Conservation (phyloP, 805 yeast genomes). For the Wickerhamiella cacticola region DNA sequence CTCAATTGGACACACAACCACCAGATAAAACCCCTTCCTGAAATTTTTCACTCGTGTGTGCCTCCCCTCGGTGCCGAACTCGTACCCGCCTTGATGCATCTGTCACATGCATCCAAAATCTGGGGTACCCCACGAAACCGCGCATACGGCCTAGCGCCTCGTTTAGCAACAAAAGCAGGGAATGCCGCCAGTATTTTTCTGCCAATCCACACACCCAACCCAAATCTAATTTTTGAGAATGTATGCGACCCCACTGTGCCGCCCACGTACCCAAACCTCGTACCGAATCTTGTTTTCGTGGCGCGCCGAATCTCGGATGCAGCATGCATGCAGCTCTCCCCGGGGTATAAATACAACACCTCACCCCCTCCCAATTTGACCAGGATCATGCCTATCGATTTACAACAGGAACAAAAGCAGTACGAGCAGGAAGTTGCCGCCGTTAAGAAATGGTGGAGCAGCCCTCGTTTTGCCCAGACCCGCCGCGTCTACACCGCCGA, state of each 20-base stretch:
- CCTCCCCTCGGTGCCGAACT: not conserved
- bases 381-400: conserved; percentile 32
- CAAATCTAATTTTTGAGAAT: too few relatives aligned
- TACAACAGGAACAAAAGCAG: conserved; percentile 48
- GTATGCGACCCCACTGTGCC: not conserved
- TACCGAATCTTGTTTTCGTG: not conserved
- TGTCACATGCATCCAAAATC: conserved; percentile 8
- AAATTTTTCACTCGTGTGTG: not conserved
- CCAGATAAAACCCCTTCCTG: not conserved
- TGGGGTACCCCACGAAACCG: conserved; percentile 6
- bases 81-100: not conserved
- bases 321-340: conserved; percentile 1
- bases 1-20: not conserved
- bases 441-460: conserved; percentile 81
- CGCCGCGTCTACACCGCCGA: conserved; percentile 80
- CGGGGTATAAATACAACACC: conserved; percentile 1
- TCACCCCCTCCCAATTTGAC: not conserved
- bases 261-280: not conserved
- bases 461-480: conserved; percentile 83
- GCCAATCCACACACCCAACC: too few relatives aligned
- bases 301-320: conserved; percentile 7
- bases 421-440: conserved; percentile 60
- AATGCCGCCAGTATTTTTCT: too few relatives aligned
- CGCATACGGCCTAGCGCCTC: too few relatives aligned
- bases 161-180: too few relatives aligned